Conservation (phyloP, 208 protist species). For the Phytomonas sp. region DNA sequence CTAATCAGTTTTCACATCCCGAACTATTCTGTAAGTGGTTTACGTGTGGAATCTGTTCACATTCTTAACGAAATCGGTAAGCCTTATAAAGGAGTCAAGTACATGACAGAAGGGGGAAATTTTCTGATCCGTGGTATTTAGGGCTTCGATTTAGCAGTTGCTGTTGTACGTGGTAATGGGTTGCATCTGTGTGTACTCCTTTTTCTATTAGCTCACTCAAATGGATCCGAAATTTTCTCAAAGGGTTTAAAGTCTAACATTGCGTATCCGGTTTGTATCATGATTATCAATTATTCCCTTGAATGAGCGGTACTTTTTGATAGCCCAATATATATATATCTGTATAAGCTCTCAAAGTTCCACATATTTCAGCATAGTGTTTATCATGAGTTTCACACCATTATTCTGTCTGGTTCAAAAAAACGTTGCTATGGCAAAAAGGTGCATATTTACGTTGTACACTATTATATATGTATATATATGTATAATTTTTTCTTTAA, state of each 20-base stretch:
- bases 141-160: neutral
- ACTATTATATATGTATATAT: neutral
- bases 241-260: neutral
- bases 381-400: neutral
- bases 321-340: neutral
- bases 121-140: conserved; percentile 75
- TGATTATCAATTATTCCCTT: neutral
- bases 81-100: conserved; percentile 88
- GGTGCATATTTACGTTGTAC: neutral
- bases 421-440: neutral
- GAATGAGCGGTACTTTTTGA: neutral
- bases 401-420: neutral
- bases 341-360: neutral
- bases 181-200: neutral
- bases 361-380: neutral
- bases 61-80: conserved; percentile 67
- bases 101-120: conserved; percentile 61
- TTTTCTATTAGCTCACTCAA: neutral
- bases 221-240: neutral
- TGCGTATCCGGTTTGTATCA: neutral
- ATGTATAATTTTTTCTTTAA: neutral
- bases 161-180: neutral
- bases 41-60: conserved; percentile 78
- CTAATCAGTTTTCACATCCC: conserved; percentile 64
- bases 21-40: conserved; percentile 55